phyloP scores from a whole-genome alignment of 2,329 filamentous ascomycete species.

The Hymenoscyphus salicellus region DNA sequence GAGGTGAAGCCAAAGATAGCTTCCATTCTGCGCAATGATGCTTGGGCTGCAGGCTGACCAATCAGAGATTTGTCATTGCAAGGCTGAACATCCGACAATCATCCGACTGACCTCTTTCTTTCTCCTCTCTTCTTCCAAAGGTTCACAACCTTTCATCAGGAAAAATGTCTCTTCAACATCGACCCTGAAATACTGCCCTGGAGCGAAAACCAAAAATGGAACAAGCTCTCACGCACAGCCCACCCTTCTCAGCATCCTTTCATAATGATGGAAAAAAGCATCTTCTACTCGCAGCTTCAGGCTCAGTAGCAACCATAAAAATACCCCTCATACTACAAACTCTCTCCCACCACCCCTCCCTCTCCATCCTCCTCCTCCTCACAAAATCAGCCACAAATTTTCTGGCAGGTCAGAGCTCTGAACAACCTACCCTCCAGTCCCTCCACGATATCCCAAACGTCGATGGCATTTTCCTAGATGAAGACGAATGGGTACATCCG shows the following conservation, averaged over 20 bases:
- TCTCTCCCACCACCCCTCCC: constrained; percentile 48
- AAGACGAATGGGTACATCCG: constrained; percentile 77
- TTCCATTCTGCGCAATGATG: constrained; percentile 2
- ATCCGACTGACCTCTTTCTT: neutral
- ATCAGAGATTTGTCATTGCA: constrained; percentile 26
- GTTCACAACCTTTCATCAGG: neutral
- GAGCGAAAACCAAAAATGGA: neutral
- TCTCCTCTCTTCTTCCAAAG: neutral
- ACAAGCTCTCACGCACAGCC: neutral
- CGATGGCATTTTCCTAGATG: constrained; percentile 76
- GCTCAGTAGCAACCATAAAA: constrained; percentile 88
- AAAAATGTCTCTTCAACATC: neutral
- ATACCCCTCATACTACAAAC: constrained; percentile 62
- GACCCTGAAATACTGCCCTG: constrained; percentile 6
- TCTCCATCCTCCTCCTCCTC: constrained; percentile 84
- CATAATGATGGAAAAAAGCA: constrained; percentile 53
- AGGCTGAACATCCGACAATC: constrained; percentile 22
- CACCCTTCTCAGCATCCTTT: constrained; percentile 31
- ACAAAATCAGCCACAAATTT: constrained; percentile 73
- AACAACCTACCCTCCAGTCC: constrained; percentile 68
- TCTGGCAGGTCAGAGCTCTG: constrained; percentile 68
- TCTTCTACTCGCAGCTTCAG: constrained; percentile 63
- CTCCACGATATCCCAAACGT: constrained; percentile 65
- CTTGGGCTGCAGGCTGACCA: constrained; percentile 27
- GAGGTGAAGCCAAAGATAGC: neutral